phyloP scores from a whole-genome alignment of 2,329 filamentous ascomycete genomes.

The Diaporthe amygdali region DNA sequence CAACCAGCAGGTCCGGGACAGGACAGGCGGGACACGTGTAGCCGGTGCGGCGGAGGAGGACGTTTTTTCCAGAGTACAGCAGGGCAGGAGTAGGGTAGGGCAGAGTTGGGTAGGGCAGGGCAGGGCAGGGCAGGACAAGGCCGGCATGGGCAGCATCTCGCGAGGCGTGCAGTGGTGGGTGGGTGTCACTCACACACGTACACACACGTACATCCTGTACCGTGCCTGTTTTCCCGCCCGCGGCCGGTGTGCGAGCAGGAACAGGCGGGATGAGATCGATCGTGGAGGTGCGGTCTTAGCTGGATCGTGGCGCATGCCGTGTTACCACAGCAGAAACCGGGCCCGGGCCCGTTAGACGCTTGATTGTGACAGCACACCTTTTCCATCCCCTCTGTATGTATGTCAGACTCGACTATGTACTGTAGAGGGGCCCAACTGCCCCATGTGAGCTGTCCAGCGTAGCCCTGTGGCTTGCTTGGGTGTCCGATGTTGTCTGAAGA shows the following conservation, averaged over 20 bases:
- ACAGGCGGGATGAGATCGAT: slow-evolving; percentile 11
- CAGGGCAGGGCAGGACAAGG: background rate
- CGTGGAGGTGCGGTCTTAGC: slow-evolving; percentile 15
- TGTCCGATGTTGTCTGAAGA: background rate
- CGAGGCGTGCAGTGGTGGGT: background rate
- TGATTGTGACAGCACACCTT: slow-evolving; percentile 9
- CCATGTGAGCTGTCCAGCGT: background rate
- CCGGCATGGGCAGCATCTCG: background rate
- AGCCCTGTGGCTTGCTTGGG: background rate
- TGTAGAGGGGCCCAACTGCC: background rate
- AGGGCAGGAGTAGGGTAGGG: background rate
- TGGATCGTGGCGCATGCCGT: slow-evolving; percentile 14
- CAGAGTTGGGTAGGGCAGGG: background rate
- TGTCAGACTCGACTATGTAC: background rate
- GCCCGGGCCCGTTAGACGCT: slow-evolving; percentile 4
- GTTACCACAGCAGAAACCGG: slow-evolving; percentile 7
- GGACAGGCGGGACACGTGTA: slow-evolving; percentile 23
- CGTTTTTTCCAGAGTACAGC: background rate
- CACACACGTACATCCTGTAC: background rate
- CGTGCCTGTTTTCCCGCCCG: background rate
- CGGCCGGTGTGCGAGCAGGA: background rate
- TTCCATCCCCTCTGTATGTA: background rate
- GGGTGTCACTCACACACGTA: background rate
- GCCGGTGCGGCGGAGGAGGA: background rate
- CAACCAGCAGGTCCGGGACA: slow-evolving; percentile 19